Conservation (phyloP, 768 basidiomycete species). For the Hericium alpestre region DNA sequence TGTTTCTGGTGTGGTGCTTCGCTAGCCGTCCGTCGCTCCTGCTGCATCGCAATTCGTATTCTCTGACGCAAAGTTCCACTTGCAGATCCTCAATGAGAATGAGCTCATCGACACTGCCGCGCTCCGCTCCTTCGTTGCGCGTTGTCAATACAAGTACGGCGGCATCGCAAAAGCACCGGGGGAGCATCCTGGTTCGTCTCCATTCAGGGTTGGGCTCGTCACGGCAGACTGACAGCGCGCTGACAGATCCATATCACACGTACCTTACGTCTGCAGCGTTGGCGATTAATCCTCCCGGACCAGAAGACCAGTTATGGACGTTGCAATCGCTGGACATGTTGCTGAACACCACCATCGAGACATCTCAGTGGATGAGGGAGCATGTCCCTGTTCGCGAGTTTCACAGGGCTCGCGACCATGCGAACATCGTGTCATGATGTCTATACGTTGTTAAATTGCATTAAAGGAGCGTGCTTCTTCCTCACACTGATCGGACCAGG, state of each 20-base stretch:
- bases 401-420: not conserved
- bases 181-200: conserved; percentile 58
- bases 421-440: not conserved
- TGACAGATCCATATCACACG: conserved; percentile 86
- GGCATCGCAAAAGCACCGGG: conserved; percentile 81
- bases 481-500: too few species aligned
- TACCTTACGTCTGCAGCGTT: conserved; percentile 82
- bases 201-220: not conserved
- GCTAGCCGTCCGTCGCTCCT: conserved; percentile 42
- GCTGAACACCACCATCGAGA: conserved; percentile 59
- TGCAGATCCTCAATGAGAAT: conserved; percentile 59
- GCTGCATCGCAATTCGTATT: not conserved
- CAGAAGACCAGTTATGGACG: conserved; percentile 32
- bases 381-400: conserved; percentile 33
- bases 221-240: not conserved
- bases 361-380: conserved; percentile 54
- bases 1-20: conserved; percentile 92
- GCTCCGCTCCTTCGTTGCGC: conserved; percentile 53
- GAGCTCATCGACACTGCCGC: conserved; percentile 46
- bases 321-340: conserved; percentile 55
- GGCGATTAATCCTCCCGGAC: conserved; percentile 32
- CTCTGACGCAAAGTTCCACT: not conserved
- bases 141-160: conserved; percentile 81
- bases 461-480: too few species aligned
- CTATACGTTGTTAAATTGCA: not conserved